A percentile compares a stretch with the other conserved stretches of the same genome.
Evolutionary conservation across 2,329 filamentous ascomycete genomes (phyloP).

Genomic region (Arthroderma sp.): DNA sequence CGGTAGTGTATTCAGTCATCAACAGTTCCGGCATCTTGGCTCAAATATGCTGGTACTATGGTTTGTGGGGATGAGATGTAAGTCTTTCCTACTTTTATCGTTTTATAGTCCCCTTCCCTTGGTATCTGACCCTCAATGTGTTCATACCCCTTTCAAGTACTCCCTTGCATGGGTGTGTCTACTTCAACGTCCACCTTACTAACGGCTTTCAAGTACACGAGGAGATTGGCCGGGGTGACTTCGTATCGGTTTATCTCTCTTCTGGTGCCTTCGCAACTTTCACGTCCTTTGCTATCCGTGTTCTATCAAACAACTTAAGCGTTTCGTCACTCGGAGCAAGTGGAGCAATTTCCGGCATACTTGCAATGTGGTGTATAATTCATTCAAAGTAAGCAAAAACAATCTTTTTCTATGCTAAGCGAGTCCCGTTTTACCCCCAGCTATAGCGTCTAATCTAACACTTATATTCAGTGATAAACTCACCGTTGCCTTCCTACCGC

Average conservation of each 20-base stretch:
- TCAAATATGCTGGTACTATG: slow-evolving; percentile 44
- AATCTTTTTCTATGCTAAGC: background rate
- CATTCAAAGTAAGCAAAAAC: slow-evolving; percentile 28
- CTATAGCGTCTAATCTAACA: background rate
- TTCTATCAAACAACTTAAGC: slow-evolving; percentile 33
- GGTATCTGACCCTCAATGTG: no score
- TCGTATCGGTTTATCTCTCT: slow-evolving; percentile 42
- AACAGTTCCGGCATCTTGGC: slow-evolving; percentile 40
- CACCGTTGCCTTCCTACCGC: slow-evolving; percentile 32
- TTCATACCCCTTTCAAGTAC: no score
- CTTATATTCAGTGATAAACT: slow-evolving; percentile 26
- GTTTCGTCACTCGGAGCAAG: slow-evolving; percentile 42
- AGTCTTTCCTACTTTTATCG: slow-evolving; percentile 12
- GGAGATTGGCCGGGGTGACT: slow-evolving; percentile 45
- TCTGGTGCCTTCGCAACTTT: slow-evolving; percentile 38
- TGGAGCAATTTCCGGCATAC: slow-evolving; percentile 39
- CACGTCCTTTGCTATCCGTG: slow-evolving; percentile 34
- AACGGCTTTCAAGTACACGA: slow-evolving; percentile 36
- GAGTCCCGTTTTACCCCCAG: background rate
- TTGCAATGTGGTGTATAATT: slow-evolving; percentile 40
- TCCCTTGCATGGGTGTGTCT: no score
- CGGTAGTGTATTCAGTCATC: slow-evolving; percentile 47
- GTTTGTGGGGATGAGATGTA: slow-evolving; percentile 42
- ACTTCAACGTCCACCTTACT: background rate
- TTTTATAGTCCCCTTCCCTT: background rate